Conservation (phyloP, 2,329 filamentous ascomycete species). For the Herpomyces periplanetae region DNA sequence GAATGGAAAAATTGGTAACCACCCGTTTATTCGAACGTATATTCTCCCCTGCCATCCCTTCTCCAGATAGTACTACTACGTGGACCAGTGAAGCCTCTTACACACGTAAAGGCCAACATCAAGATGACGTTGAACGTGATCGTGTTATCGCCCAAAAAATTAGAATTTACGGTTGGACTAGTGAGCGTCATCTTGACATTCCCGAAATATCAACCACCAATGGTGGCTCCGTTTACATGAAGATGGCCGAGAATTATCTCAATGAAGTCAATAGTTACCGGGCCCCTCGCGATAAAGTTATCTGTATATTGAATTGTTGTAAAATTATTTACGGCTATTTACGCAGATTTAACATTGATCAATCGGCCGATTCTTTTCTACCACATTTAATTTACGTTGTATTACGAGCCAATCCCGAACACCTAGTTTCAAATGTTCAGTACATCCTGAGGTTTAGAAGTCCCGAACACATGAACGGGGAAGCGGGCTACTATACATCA, state of each 20-base stretch:
- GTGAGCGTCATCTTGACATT: slow-evolving; percentile 74
- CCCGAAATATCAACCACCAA: too few species aligned
- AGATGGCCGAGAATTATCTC: too few species aligned
- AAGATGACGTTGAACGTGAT: slow-evolving; percentile 86
- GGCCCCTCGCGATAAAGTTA: slow-evolving; percentile 89
- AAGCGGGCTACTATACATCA: slow-evolving; percentile 88
- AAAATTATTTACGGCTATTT: slow-evolving; percentile 94
- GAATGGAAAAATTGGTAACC: slow-evolving; percentile 99
- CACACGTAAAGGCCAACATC: slow-evolving; percentile 46
- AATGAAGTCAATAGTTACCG: slow-evolving; percentile 87
- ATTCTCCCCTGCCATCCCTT: slow-evolving; percentile 66
- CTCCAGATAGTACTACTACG: slow-evolving; percentile 31
- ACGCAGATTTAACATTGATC: slow-evolving; percentile 65
- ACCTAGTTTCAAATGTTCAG: slow-evolving; percentile 84
- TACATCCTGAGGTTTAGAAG: slow-evolving; percentile 91
- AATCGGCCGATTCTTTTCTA: slow-evolving; percentile 83
- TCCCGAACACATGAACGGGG: slow-evolving; percentile 83
- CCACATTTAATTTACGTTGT: slow-evolving; percentile 83
- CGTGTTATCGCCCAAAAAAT: slow-evolving; percentile 90
- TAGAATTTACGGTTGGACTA: slow-evolving; percentile 78
- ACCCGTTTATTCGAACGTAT: slow-evolving; percentile 81
- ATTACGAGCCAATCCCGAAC: slow-evolving; percentile 65
- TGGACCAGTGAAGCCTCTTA: slow-evolving; percentile 17
- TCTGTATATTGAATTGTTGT: slow-evolving; percentile 90
- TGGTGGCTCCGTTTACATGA: too few species aligned